Evolutionary conservation across 768 basidiomycete species (phyloP).

Genomic region (Sarcodon aspratus): DNA sequence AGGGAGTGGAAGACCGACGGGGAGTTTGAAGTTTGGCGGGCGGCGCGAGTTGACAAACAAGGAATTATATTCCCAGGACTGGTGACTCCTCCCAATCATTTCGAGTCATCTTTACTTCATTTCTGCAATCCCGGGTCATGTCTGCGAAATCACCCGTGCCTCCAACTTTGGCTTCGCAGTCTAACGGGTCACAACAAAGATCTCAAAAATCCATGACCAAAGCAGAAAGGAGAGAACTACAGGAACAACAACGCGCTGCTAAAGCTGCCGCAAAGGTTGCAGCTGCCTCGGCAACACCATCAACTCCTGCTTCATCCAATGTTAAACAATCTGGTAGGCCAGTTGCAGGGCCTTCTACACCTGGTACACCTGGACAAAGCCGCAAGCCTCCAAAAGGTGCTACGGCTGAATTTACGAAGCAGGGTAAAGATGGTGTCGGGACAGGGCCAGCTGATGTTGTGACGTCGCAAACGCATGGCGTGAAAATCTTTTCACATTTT

Average conservation of each 20-base stretch:
- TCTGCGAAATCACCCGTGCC: too few species aligned
- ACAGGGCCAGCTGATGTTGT: conserved; percentile 4
- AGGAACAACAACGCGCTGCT: conserved; percentile 73
- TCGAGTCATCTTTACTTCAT: too few species aligned
- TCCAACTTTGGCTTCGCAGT: too few species aligned
- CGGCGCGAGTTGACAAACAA: too few species aligned
- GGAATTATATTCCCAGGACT: too few species aligned
- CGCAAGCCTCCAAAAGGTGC: conserved; percentile 10
- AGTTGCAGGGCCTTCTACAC: conserved; percentile 11
- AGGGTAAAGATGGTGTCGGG: conserved; percentile 1
- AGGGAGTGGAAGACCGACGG: too few species aligned
- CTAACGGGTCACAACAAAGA: not conserved
- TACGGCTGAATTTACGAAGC: conserved; percentile 3
- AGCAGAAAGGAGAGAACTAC: conserved; percentile 68
- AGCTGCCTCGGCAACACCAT: conserved; percentile 8
- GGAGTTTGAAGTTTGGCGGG: too few species aligned
- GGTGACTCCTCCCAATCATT: too few species aligned
- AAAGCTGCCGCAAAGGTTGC: conserved; percentile 41
- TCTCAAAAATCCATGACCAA: conserved; percentile 71
- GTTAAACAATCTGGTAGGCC: not conserved
- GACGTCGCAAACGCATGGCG: conserved; percentile 30
- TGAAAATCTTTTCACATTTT: conserved; percentile 82
- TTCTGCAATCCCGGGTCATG: too few species aligned
- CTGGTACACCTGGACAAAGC: conserved; percentile 9
- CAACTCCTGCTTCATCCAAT: conserved; percentile 8